Evolutionary conservation across 176 grass and related monocot species (phyloP), one percentile per base, ranked within the genome.

Genomic region (Lolium perenne): DNA sequence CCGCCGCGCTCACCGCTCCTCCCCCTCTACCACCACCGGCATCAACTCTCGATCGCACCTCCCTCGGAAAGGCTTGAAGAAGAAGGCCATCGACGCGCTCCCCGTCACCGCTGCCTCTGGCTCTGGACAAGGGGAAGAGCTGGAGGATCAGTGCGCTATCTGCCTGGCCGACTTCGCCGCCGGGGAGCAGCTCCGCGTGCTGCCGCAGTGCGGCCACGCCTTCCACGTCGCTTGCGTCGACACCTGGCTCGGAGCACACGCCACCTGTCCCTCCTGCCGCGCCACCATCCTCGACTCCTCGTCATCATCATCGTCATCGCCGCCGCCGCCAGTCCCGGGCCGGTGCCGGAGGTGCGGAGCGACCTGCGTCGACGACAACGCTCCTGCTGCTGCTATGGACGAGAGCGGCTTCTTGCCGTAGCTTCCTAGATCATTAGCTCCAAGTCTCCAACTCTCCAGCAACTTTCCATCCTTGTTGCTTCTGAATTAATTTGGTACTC

Each of bases 161-260:
- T 95, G 93, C 78, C 85, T 95, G 1, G 88, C 74, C 0, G 85
- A 86, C 82, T 83, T 95, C 45, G 68, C 60, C 0, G 90, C 87
- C 17, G 88, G 93, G 50, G 90, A 95, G 50, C 46, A 79, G 5
- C 80, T 95, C 5, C 78, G 93, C 10, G 60, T 95, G 80, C 88
- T 92, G 70, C 93, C 93, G 49, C 82, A 41, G 84, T 95, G 93
- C 20, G 79, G 43, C 58, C 93, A 95, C 56, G 60, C 45, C 47
- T 95, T 95, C 86, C 93, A 95, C 63, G 61, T 88, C 0, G 17
- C 43, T 7, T 95, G 93, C 72, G 63, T 95, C 23, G 93, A 95
- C 62, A 85, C 78, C 71, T 95, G 93, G 93, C 93, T 95, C 10
- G 69, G 21, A 4, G 2, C 82, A 7, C 62, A 63, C 35, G 82